Evolutionary conservation across 2,329 filamentous ascomycete genomes (phyloP).

Genomic region (Arthrobotrys megalospora): DNA sequence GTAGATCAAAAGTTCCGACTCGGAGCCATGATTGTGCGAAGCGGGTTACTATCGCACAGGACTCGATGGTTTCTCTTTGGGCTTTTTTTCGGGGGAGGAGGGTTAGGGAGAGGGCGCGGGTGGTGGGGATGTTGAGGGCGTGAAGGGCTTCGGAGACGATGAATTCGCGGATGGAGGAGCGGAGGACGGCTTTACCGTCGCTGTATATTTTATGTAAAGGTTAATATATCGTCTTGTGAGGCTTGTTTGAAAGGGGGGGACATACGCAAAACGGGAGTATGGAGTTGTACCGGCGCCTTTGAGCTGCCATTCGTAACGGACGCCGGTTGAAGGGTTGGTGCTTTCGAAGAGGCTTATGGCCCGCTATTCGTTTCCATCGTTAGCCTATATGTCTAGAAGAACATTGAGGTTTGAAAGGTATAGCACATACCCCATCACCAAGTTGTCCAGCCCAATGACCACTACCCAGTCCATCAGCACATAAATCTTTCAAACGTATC

Average conservation of each 20-base stretch:
- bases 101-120: slow-evolving; percentile 86
- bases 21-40: slow-evolving; percentile 94
- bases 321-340: slow-evolving; percentile 79
- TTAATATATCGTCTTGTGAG: background rate
- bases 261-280: slow-evolving; percentile 87
- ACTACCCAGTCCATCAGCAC: slow-evolving; percentile 63
- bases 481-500: slow-evolving; percentile 65
- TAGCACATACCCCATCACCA: slow-evolving; percentile 79
- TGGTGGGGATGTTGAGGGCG: slow-evolving; percentile 87
- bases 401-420: background rate
- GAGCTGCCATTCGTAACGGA: slow-evolving; percentile 89
- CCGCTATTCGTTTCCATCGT: slow-evolving; percentile 68
- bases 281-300: slow-evolving; percentile 95
- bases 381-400: slow-evolving; percentile 11
- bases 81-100: slow-evolving; percentile 81
- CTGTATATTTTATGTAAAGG: slow-evolving; percentile 15
- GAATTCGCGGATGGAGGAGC: slow-evolving; percentile 94
- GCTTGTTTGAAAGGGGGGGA: background rate
- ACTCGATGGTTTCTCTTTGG: slow-evolving; percentile 83
- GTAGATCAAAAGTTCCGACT: slow-evolving; percentile 96
- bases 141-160: slow-evolving; percentile 90
- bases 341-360: slow-evolving; percentile 95
- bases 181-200: slow-evolving; percentile 91
- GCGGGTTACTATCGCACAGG: slow-evolving; percentile 90
- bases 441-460: slow-evolving; percentile 96